These are phyloP conservation scores for Nannochloropsis oceanica DNA, from an alignment of 108 stramenopile species.

Conservation along the genomic window DNA sequence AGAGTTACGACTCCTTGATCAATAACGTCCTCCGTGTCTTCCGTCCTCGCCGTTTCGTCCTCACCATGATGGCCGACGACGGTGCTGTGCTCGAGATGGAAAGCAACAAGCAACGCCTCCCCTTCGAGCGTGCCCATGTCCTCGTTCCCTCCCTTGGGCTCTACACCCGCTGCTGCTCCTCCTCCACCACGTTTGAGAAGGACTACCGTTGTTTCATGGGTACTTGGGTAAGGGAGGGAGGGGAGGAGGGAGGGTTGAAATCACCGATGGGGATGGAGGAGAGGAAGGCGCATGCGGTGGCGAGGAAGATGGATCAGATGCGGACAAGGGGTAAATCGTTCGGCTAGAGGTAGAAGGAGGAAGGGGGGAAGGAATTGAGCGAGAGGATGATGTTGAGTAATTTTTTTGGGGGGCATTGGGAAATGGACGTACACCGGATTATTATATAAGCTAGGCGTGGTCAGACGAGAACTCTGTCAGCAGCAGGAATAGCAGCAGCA, in stretches of 20 bases:
- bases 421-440: too few relatives aligned
- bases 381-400: too few relatives aligned
- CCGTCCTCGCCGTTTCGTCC: conserved; percentile 84
- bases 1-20: conserved; percentile 66
- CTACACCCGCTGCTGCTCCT: neutral
- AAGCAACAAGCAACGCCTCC: conserved; percentile 33
- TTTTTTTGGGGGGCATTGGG: too few relatives aligned
- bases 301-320: neutral
- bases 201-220: neutral
- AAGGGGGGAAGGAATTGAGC: neutral
- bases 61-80: conserved; percentile 98
- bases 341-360: neutral
- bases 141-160: neutral
- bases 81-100: conserved; percentile 67
- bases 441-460: too few relatives aligned
- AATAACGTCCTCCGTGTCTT: conserved; percentile 89
- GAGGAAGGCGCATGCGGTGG: neutral
- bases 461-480: too few relatives aligned
- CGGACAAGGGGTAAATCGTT: neutral
- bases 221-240: neutral
- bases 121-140: neutral
- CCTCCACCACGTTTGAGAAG: neutral
- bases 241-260: neutral
- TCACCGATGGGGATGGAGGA: neutral
- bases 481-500: too few relatives aligned